These are phyloP conservation scores for Rhodotorula toruloides DNA, from an alignment of 768 basidiomycete genomes.

Conservation along the genomic window DNA sequence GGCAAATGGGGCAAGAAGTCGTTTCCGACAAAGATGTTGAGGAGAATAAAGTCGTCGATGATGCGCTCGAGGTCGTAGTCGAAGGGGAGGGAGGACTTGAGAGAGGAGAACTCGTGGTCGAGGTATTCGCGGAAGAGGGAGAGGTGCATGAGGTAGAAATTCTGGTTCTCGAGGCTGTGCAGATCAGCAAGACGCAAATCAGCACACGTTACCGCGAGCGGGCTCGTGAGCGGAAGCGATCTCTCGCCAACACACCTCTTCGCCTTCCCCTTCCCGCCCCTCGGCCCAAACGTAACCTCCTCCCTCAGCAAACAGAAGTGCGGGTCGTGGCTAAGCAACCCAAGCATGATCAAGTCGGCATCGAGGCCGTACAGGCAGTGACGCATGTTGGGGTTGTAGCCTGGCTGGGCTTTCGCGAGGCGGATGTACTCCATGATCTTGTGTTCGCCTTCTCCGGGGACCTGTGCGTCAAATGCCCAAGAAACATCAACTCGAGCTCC, in stretches of 20 bases:
- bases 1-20: constrained; percentile 96
- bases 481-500: background rate
- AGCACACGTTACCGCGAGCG: too few relatives aligned
- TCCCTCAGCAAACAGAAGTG: constrained; percentile 96
- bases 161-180: constrained; percentile 64
- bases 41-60: constrained; percentile 95
- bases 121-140: constrained; percentile 95
- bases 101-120: constrained; percentile 77
- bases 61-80: constrained; percentile 83
- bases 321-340: constrained; percentile 91
- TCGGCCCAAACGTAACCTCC: constrained; percentile 94
- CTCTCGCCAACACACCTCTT: constrained; percentile 28
- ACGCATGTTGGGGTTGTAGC: constrained; percentile 92
- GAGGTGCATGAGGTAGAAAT: constrained; percentile 90
- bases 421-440: constrained; percentile 99
- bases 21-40: constrained; percentile 96
- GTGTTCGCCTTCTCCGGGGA: constrained; percentile 98
- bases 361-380: constrained; percentile 98
- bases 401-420: constrained; percentile 83
- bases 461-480: constrained; percentile 26
- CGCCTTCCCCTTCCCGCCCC: constrained; percentile 61
- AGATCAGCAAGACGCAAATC: background rate
- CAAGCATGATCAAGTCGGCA: constrained; percentile 97
- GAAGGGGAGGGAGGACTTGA: constrained; percentile 62
- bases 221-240: too few relatives aligned